Evolutionary conservation across 2,329 filamentous ascomycete genomes (phyloP), one percentile per base, ranked within the genome.

Genomic region (Colletotrichum coccodes): DNA sequence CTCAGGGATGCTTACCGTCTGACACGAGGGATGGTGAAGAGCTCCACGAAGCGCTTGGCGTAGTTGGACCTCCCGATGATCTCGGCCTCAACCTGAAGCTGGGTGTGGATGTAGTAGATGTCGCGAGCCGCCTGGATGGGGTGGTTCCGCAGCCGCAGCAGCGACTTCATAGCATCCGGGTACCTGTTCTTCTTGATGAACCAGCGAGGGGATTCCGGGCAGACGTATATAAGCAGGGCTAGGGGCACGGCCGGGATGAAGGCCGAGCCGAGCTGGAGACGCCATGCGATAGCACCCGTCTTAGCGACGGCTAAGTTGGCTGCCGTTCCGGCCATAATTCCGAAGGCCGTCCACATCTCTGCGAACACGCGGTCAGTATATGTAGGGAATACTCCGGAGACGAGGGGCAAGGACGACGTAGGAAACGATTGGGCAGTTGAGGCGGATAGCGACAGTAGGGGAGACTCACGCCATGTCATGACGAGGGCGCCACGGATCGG

Each of bases 261-360:
- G 2, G 90, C 89, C 1, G 90, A 90, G 4, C 88, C 90, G 2
- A 92, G 77, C 73, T 88, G 87, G 21, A 89, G 76, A 30, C 88
- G 81, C 88, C 88, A 90, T 23, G 85, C 82, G 53, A 87, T 85
- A 5, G 72, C 73, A 26, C 84, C 85, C 1, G 82, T 83, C 52
- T 87, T 79, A 70, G 84, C 67, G 84, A 88, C 61, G 11, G 84
- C 86, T 54, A 90, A 80, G 73, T 90, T 91, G 66, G 87, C 88
- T 67, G 81, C 84, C 70, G 85, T 87, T 14, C 89, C 91, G 30
- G 81, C 71, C 64, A 82, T 75, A 72, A 84, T 84, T 52, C 83
- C 82, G 68, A 90, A 87, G 1, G 86, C 86, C 4, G 86, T 89
- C 87, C 89, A 92, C 61, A 86, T 92, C 92, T 95, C 71, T 90